phyloP scores from a whole-genome alignment of 257 asterid genomes.

The Solanum clarkiae region DNA sequence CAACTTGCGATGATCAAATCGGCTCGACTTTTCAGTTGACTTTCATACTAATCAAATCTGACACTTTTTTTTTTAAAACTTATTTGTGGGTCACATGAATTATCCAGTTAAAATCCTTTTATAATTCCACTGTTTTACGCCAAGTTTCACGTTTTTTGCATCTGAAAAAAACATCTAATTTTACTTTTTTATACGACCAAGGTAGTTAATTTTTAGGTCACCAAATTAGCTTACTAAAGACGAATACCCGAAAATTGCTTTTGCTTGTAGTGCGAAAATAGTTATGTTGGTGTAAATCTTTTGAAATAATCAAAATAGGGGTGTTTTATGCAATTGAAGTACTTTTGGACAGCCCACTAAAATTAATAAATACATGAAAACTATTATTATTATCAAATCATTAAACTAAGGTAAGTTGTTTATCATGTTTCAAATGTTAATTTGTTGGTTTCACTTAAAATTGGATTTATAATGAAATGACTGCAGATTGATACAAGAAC shows the following conservation, averaged over 20 bases:
- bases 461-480: background rate
- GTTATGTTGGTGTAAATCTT: background rate
- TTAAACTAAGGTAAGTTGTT: background rate
- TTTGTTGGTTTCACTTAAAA: background rate
- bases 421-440: background rate
- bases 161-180: background rate
- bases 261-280: background rate
- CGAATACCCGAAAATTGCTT: background rate
- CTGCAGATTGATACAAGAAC: slow-evolving; percentile 21
- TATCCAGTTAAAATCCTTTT: background rate
- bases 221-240: background rate
- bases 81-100: background rate
- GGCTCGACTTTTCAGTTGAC: background rate
- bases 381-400: background rate
- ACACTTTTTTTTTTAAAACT: background rate
- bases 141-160: background rate
- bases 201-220: background rate
- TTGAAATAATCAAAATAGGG: background rate
- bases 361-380: background rate
- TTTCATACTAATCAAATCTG: background rate
- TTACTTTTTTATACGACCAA: background rate
- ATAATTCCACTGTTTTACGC: background rate
- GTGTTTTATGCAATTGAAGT: background rate
- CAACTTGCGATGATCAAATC: background rate
- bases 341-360: background rate